These are phyloP conservation scores for Trichoderma brevicompactum DNA, from an alignment of 2,329 filamentous ascomycete species.

Conservation along the genomic window DNA sequence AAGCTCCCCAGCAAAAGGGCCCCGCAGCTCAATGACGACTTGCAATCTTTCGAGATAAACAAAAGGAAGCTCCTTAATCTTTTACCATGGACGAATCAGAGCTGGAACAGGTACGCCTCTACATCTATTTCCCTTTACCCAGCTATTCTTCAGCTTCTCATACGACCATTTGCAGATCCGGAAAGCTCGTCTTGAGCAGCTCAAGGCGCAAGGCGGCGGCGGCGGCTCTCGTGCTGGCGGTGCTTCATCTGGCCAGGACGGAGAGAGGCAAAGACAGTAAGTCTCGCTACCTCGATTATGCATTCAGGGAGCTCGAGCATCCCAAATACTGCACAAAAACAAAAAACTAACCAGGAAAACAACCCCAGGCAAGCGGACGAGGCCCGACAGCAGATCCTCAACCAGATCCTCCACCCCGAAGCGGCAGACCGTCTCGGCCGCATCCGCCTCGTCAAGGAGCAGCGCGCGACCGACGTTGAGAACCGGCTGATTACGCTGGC, in stretches of 20 bases:
- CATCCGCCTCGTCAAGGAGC: constrained; percentile 94
- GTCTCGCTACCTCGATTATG: constrained; percentile 17
- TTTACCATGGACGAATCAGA: constrained; percentile 50
- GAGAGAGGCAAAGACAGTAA: constrained; percentile 64
- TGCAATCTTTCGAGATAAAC: background rate
- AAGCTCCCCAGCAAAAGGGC: background rate
- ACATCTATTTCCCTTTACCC: constrained; percentile 28
- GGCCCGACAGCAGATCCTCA: constrained; percentile 76
- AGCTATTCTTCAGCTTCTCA: background rate
- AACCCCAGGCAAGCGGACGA: constrained; percentile 60
- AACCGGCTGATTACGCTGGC: constrained; percentile 92
- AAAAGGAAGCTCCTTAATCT: background rate
- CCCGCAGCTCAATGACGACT: constrained; percentile 14
- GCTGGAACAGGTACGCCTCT: constrained; percentile 37
- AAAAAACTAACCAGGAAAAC: background rate
- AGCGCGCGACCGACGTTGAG: constrained; percentile 87
- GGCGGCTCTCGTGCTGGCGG: constrained; percentile 50
- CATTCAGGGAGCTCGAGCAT: too few relatives aligned
- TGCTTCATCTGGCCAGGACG: constrained; percentile 48
- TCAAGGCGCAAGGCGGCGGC: constrained; percentile 72
- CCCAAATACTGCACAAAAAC: background rate
- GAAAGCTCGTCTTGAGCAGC: constrained; percentile 88
- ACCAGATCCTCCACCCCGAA: constrained; percentile 92
- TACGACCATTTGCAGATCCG: constrained; percentile 65
- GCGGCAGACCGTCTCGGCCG: constrained; percentile 91